phyloP scores from a whole-genome alignment of 139 green algal species.

The Coelastrella sp. region DNA sequence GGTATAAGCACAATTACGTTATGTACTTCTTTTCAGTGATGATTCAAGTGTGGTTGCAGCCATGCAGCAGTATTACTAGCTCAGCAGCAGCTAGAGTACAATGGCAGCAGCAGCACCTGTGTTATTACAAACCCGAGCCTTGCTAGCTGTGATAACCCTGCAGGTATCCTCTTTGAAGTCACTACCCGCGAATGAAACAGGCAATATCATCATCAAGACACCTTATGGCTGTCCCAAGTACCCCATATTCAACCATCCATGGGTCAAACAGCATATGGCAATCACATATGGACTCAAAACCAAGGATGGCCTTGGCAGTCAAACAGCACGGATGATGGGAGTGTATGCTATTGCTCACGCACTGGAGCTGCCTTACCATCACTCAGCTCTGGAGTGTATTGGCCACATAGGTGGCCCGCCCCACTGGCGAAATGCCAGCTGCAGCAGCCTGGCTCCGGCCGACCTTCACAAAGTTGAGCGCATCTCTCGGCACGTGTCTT shows the following conservation, averaged over 20 bases:
- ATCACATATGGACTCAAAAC: constrained; percentile 7
- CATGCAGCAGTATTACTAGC: too few relatives aligned
- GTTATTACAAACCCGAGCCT: too few relatives aligned
- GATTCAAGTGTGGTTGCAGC: too few relatives aligned
- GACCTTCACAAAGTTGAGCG: background rate
- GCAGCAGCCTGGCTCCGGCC: background rate
- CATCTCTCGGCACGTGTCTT: background rate
- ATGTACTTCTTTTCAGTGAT: too few relatives aligned
- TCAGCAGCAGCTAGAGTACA: too few relatives aligned
- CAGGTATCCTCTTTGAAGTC: too few relatives aligned
- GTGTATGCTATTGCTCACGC: constrained; percentile 20
- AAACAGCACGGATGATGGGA: constrained; percentile 16
- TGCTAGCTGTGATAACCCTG: too few relatives aligned
- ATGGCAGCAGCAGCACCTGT: too few relatives aligned
- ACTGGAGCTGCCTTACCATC: background rate
- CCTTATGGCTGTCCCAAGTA: constrained; percentile 21
- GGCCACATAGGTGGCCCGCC: constrained; percentile 6
- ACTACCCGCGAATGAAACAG: background rate
- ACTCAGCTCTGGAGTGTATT: background rate
- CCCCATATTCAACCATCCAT: background rate
- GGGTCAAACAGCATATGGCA: background rate
- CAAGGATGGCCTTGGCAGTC: constrained; percentile 17
- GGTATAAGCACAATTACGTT: too few relatives aligned
- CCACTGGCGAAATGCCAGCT: constrained; percentile 2
- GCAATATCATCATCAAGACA: background rate